Conservation (phyloP, 345 rosid species). For the Salix purpurea region DNA sequence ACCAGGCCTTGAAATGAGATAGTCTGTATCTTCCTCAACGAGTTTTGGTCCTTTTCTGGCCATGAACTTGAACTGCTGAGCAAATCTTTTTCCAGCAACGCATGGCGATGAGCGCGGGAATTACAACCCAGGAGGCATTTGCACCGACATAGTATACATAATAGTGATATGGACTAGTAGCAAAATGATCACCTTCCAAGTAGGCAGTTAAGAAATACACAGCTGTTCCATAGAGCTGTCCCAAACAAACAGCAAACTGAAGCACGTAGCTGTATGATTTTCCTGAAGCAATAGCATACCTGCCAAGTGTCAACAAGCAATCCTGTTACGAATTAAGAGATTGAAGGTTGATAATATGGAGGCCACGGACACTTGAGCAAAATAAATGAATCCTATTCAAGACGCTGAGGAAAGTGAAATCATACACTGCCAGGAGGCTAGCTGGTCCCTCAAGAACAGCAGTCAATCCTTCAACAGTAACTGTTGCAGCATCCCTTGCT, state of each 20-base stretch:
- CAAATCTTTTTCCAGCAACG: slow-evolving; percentile 86
- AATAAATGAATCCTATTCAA: not conserved
- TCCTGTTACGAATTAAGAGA: not conserved
- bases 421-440: slow-evolving; percentile 75
- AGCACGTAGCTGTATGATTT: slow-evolving; percentile 80
- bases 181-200: slow-evolving; percentile 83
- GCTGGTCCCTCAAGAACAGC: slow-evolving; percentile 87
- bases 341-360: not conserved
- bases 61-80: slow-evolving; percentile 30
- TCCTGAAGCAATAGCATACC: slow-evolving; percentile 71
- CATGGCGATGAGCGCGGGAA: slow-evolving; percentile 54
- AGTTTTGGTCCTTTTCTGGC: slow-evolving; percentile 48
- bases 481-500: slow-evolving; percentile 62
- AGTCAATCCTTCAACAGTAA: slow-evolving; percentile 82
- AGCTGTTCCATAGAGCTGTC: slow-evolving; percentile 84
- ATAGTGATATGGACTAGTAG: slow-evolving; percentile 54
- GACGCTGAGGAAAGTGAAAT: not conserved
- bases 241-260: slow-evolving; percentile 76
- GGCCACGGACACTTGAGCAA: not conserved
- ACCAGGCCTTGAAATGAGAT: not conserved
- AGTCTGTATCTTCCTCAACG: slow-evolving; percentile 24
- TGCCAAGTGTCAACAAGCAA: slow-evolving; percentile 23
- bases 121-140: slow-evolving; percentile 68
- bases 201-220: slow-evolving; percentile 72
- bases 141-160: slow-evolving; percentile 63